Base-by-base conservation (phyloP, 139 green algal species). In the Ettlia oleoabundans region DNA sequence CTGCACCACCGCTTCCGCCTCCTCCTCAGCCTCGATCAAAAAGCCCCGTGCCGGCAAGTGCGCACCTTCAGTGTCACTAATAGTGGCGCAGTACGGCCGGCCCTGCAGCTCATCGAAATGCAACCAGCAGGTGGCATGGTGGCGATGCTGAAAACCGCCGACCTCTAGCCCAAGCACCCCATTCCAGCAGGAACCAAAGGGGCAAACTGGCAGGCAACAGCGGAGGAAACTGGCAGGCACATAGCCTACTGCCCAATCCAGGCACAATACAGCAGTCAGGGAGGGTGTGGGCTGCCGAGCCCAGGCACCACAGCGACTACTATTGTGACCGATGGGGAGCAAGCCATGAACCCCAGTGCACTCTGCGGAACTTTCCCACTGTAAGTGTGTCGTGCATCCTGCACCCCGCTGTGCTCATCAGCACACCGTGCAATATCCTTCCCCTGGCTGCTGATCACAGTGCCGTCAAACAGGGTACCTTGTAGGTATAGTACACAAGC, bases 401-500 rank as follows among this genome's bases (percentile, higher is more conserved):
- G n/a, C n/a, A n/a, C n/a, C n/a, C n/a, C n/a, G n/a, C n/a, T n/a
- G n/a, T n/a, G n/a, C n/a, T n/a, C n/a, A 58, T 10, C 47, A 58
- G 10, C 47, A 10, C 47, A 58, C 13, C 47, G 15, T 58, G 47
- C 47, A 10, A 10, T 58, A 24, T 15, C 47, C 47, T 24, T 24
- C 47, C 47, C 47, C 8, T n/a, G 18, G 2, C 71, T 42, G n/a
- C n/a, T n/a, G n/a, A n/a, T n/a, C n/a, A n/a, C n/a, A n/a, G n/a
- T n/a, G n/a, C n/a, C n/a, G n/a, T n/a, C n/a, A n/a, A n/a, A n/a
- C n/a, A n/a, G n/a, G n/a, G n/a, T 43, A 65, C 73, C 73, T 80
- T 80, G 73, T 69, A 80, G 3, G 73, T 80, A 78, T 80, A 93
- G 30, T 65, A 79, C 2, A 93, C 71, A 21, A 85, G 42, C 55